A percentile compares a stretch with the other conserved stretches of the same genome.
Evolutionary conservation across 805 yeast genomes (phyloP).

Genomic region (Wickerhamomyces bisporus): DNA sequence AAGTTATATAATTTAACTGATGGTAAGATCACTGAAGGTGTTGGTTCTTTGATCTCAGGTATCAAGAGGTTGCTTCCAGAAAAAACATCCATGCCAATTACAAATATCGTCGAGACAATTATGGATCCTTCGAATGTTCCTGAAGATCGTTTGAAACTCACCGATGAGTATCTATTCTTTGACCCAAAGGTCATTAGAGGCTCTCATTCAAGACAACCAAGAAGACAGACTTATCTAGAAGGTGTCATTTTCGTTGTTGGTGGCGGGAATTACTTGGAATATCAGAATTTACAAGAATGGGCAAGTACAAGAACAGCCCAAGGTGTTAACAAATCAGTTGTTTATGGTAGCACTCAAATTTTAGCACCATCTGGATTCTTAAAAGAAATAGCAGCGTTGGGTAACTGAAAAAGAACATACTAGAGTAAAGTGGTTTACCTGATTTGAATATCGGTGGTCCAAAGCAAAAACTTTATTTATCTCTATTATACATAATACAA

Average conservation of each 20-base stretch:
- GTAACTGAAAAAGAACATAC: conserved; percentile 14
- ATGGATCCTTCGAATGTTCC: conserved; percentile 75
- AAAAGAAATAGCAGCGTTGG: conserved; percentile 56
- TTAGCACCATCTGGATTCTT: conserved; percentile 66
- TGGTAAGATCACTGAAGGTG: conserved; percentile 81
- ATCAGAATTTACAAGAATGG: conserved; percentile 93
- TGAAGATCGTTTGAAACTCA: conserved; percentile 57
- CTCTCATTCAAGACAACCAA: conserved; percentile 83
- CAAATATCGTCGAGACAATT: conserved; percentile 85
- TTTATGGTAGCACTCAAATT: conserved; percentile 84
- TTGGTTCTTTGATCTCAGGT: conserved; percentile 84
- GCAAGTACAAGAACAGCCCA: conserved; percentile 34
- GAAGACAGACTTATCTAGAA: conserved; percentile 73
- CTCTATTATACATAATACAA: conserved; percentile 2
- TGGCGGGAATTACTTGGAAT: conserved; percentile 93
- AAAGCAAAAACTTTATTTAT: neutral
- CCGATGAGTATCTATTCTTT: conserved; percentile 86
- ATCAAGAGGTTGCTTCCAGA: conserved; percentile 84
- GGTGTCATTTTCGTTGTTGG: conserved; percentile 91
- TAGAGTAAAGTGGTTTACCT: neutral
- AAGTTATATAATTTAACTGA: conserved; percentile 77
- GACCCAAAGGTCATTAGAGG: conserved; percentile 88
- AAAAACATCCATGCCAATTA: conserved; percentile 81
- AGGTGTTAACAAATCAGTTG: conserved; percentile 48
- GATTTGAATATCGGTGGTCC: neutral